Evolutionary conservation across 352 stramenopile species (phyloP).

Genomic region (Elongisporangium undulatum): DNA sequence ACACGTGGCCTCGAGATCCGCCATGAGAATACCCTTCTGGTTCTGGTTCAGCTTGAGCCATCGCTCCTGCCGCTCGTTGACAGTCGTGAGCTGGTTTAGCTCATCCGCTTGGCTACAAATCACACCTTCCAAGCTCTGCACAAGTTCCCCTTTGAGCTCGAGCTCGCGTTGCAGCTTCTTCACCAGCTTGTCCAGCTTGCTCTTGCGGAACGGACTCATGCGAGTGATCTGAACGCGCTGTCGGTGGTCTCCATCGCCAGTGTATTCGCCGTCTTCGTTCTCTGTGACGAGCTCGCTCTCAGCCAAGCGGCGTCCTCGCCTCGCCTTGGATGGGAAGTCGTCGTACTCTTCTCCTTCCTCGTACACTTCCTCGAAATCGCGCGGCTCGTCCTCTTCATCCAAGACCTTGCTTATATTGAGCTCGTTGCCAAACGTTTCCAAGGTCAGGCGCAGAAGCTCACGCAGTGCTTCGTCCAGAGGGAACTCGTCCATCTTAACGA

Average conservation of each 20-base stretch:
- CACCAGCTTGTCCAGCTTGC: slow-evolving; percentile 57
- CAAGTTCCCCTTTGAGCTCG: slow-evolving; percentile 34
- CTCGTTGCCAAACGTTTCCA: slow-evolving; percentile 54
- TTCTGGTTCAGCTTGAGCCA: slow-evolving; percentile 35
- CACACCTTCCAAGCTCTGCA: slow-evolving; percentile 42
- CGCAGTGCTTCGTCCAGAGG: slow-evolving; percentile 72
- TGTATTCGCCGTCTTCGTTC: slow-evolving; percentile 7
- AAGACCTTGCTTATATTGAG: slow-evolving; percentile 42
- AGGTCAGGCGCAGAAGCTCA: slow-evolving; percentile 57
- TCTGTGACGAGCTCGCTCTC: slow-evolving; percentile 12
- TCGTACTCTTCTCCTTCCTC: slow-evolving; percentile 44
- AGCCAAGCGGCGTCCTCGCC: slow-evolving; percentile 9
- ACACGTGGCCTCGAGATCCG: slow-evolving; percentile 38
- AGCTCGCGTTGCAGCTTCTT: slow-evolving; percentile 55
- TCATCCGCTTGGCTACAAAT: slow-evolving; percentile 54
- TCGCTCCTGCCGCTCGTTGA: slow-evolving; percentile 34
- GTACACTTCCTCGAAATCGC: slow-evolving; percentile 60
- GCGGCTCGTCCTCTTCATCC: slow-evolving; percentile 52
- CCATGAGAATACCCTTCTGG: slow-evolving; percentile 44
- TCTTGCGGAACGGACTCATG: slow-evolving; percentile 67
- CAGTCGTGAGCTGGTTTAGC: slow-evolving; percentile 31
- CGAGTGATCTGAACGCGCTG: slow-evolving; percentile 28
- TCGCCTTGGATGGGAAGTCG: slow-evolving; percentile 18
- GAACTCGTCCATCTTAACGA: slow-evolving; percentile 76
- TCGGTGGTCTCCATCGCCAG: slow-evolving; percentile 3